Conservation (phyloP, 352 stramenopile genomes). For the Phytophthora chlamydospora region DNA sequence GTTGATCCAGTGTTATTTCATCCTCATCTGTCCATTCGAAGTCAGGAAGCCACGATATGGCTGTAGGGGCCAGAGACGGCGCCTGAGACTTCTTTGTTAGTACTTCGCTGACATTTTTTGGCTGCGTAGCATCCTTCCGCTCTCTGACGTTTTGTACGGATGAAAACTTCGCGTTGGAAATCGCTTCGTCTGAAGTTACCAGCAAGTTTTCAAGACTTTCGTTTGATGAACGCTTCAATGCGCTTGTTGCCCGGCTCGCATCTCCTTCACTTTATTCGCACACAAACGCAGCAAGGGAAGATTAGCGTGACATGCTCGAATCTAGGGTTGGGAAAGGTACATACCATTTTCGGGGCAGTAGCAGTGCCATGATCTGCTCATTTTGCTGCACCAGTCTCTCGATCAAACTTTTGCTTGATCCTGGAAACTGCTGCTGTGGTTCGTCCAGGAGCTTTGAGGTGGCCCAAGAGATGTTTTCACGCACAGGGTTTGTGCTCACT, state of each 20-base stretch:
- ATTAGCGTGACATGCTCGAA: too few species aligned
- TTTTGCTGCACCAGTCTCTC: constrained; percentile 37
- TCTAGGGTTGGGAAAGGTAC: neutral
- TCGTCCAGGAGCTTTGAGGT: neutral
- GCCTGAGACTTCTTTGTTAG: neutral
- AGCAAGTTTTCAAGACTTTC: too few species aligned
- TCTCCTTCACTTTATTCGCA: too few species aligned
- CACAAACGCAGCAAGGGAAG: too few species aligned
- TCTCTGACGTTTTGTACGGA: neutral
- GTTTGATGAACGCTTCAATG: too few species aligned
- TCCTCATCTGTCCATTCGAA: constrained; percentile 66
- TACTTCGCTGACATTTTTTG: neutral
- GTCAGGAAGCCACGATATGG: constrained; percentile 39
- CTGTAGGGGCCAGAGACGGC: constrained; percentile 12
- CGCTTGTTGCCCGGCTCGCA: too few species aligned
- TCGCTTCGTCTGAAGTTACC: neutral
- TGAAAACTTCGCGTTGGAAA: neutral
- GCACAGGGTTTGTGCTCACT: neutral
- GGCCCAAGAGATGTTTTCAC: neutral
- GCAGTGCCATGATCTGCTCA: constrained; percentile 30
- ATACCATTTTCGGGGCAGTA: constrained; percentile 17
- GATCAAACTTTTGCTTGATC: constrained; percentile 17
- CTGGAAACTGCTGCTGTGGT: neutral
- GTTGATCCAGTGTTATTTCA: constrained; percentile 45
- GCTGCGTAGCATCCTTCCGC: neutral